Evolutionary conservation across 73 alveolate species (phyloP).

Genomic region (Symbiodinium pilosum): DNA sequence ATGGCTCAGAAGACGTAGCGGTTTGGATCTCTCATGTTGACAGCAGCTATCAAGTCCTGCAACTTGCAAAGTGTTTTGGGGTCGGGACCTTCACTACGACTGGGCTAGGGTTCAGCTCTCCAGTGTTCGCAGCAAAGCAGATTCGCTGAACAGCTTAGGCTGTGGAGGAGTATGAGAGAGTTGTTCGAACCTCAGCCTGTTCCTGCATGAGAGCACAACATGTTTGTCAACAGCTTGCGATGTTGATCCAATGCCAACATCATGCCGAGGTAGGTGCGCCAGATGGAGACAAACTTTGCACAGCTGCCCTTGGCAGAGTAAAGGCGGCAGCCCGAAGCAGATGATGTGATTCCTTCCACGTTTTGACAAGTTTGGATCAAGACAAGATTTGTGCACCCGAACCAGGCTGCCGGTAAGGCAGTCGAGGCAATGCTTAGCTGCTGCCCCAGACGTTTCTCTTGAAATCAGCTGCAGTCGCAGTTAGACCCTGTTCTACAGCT

Average conservation of each 20-base stretch:
- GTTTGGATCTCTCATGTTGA: no score
- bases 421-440: conserved; percentile 68
- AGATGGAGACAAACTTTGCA: conserved; percentile 35
- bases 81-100: no score
- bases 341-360: background rate
- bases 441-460: background rate
- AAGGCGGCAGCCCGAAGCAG: conserved; percentile 23
- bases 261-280: conserved; percentile 34
- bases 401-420: conserved; percentile 88
- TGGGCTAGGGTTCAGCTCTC: background rate
- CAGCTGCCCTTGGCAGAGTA: conserved; percentile 72
- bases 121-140: no score
- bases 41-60: no score
- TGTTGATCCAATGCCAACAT: background rate
- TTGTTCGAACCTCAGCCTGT: background rate
- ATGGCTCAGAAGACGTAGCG: no score
- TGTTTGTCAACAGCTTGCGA: background rate
- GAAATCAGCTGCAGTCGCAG: no score
- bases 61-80: no score
- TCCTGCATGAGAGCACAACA: background rate
- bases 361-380: no score
- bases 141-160: no score
- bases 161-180: conserved; percentile 69
- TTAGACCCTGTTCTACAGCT: background rate
- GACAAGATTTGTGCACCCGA: no score